Conservation (phyloP, 345 rosid genomes). For the Rhizophora mangle region DNA sequence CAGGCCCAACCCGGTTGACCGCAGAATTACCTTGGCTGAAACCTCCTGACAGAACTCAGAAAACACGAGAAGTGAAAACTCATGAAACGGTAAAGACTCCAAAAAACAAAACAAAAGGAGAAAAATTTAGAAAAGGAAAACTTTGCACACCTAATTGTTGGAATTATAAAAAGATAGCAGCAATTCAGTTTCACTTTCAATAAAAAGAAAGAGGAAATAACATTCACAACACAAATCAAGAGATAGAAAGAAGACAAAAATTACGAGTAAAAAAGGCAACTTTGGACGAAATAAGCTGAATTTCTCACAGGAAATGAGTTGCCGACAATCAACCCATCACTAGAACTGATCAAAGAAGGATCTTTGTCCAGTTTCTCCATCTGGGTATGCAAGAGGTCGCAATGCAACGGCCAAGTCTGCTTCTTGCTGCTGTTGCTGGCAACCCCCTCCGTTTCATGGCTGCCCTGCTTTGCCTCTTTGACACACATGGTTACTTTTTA, state of each 20-base stretch:
- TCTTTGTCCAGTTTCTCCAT: slow-evolving; percentile 39
- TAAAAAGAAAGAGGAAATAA: neutral
- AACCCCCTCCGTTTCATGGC: slow-evolving; percentile 28
- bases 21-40: too few relatives aligned
- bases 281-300: slow-evolving; percentile 1
- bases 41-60: too few relatives aligned
- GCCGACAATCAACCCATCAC: slow-evolving; percentile 18
- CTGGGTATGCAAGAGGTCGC: slow-evolving; percentile 39
- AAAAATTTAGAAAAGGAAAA: too few relatives aligned
- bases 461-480: slow-evolving; percentile 38
- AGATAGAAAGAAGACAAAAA: neutral
- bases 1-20: too few relatives aligned
- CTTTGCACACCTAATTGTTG: too few relatives aligned
- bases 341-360: slow-evolving; percentile 30
- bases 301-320: slow-evolving; percentile 31
- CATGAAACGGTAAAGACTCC: too few relatives aligned
- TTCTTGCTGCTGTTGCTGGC: slow-evolving; percentile 16
- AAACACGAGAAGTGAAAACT: too few relatives aligned
- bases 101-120: too few relatives aligned
- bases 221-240: neutral
- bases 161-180: too few relatives aligned
- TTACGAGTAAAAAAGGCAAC: neutral
- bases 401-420: slow-evolving; percentile 40
- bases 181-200: too few relatives aligned
- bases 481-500: slow-evolving; percentile 42